phyloP scores from a whole-genome alignment of 2,329 filamentous ascomycete genomes.

The Cladosporium sp. region DNA sequence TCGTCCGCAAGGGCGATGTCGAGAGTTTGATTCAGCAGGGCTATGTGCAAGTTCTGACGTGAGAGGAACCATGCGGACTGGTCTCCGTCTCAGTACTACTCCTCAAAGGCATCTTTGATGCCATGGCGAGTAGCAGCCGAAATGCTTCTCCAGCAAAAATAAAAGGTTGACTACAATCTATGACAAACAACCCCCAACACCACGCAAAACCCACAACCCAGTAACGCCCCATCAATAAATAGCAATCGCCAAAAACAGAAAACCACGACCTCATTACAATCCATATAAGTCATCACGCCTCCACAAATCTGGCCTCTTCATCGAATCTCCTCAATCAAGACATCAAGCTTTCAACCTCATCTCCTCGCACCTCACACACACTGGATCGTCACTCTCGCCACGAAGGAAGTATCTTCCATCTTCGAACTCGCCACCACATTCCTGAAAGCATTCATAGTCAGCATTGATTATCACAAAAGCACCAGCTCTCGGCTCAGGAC shows the following conservation, averaged over 20 bases:
- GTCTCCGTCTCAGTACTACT: neutral
- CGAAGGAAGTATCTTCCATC: constrained; percentile 65
- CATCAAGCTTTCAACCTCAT: constrained; percentile 60
- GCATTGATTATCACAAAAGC: constrained; percentile 21
- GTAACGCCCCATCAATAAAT: neutral
- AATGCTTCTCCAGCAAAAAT: neutral
- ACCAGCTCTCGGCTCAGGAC: neutral
- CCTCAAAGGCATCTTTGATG: neutral
- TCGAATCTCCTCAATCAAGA: constrained; percentile 40
- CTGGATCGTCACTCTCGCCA: constrained; percentile 58
- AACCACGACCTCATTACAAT: neutral
- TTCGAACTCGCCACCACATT: constrained; percentile 61
- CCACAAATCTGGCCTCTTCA: neutral
- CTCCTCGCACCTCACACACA: constrained; percentile 64
- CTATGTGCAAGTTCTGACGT: constrained; percentile 87
- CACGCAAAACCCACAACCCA: neutral
- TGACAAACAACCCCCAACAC: neutral
- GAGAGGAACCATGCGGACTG: constrained; percentile 40
- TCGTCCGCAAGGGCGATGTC: constrained; percentile 92
- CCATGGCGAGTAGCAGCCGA: neutral
- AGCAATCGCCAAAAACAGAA: neutral
- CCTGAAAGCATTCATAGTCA: constrained; percentile 39
- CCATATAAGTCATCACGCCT: neutral
- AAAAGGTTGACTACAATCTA: neutral
- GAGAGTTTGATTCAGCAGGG: constrained; percentile 92